Percentiles rank a stretch among this genome's conserved stretches.
Evolutionary conservation across 2,329 filamentous ascomycete species (phyloP).

Genomic region (Aureobasidium sp.): DNA sequence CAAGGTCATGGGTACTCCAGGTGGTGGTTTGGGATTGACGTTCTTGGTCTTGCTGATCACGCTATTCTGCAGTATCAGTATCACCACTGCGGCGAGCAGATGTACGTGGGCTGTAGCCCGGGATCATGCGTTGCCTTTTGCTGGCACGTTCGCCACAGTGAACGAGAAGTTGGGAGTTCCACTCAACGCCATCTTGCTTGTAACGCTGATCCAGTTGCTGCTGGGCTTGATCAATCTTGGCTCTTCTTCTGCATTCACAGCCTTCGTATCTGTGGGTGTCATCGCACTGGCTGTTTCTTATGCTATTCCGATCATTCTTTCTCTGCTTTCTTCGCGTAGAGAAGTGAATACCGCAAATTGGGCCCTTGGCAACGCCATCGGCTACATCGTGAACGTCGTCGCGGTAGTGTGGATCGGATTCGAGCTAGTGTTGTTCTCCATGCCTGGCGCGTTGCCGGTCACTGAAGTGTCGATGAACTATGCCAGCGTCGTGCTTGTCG

Average conservation of each 20-base stretch:
- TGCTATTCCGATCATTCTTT: slow-evolving; percentile 50
- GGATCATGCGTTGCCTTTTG: slow-evolving; percentile 38
- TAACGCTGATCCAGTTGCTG: slow-evolving; percentile 43
- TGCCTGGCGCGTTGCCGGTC: slow-evolving; percentile 48
- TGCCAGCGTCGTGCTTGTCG: slow-evolving; percentile 62
- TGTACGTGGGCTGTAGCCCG: slow-evolving; percentile 43
- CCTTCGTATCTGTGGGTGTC: slow-evolving; percentile 49
- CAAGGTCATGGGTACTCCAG: slow-evolving; percentile 43
- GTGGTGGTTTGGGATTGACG: slow-evolving; percentile 41
- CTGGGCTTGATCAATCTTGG: slow-evolving; percentile 46
- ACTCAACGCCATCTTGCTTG: slow-evolving; percentile 36
- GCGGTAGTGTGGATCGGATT: slow-evolving; percentile 26
- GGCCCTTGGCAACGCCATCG: slow-evolving; percentile 19
- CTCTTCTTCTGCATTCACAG: slow-evolving; percentile 42
- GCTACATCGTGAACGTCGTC: slow-evolving; percentile 22
- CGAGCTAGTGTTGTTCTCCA: slow-evolving; percentile 41
- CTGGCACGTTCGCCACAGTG: slow-evolving; percentile 32
- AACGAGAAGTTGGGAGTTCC: slow-evolving; percentile 34
- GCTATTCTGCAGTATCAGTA: slow-evolving; percentile 48
- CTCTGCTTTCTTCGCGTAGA: slow-evolving; percentile 36
- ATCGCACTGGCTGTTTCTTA: slow-evolving; percentile 52
- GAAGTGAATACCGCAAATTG: slow-evolving; percentile 21
- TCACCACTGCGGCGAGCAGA: slow-evolving; percentile 44
- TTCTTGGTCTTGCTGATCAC: slow-evolving; percentile 46
- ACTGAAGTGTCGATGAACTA: slow-evolving; percentile 51